Evolutionary conservation across 805 yeast genomes (phyloP).

Genomic region (Metschnikowia continentalis): DNA sequence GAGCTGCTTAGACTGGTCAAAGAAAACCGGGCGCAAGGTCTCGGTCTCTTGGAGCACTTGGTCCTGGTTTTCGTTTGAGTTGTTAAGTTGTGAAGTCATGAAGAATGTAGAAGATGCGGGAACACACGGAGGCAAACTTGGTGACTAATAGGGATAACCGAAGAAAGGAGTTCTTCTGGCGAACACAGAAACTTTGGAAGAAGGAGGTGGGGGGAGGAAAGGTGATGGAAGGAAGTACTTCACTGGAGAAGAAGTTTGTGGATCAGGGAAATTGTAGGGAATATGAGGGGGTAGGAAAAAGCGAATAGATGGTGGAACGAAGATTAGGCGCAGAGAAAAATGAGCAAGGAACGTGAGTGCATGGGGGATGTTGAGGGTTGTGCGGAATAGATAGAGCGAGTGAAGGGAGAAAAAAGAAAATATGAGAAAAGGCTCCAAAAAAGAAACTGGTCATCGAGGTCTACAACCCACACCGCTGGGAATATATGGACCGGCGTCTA

Average conservation of each 20-base stretch:
- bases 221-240: neutral
- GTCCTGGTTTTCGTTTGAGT: constrained; percentile 28
- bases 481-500: neutral
- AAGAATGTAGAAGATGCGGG: constrained; percentile 5
- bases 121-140: neutral
- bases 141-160: constrained; percentile 1
- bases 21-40: constrained; percentile 32
- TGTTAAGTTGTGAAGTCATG: constrained; percentile 31
- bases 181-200: neutral
- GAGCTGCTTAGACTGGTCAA: constrained; percentile 22
- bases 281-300: neutral
- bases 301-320: neutral
- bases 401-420: neutral
- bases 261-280: neutral
- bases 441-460: constrained; percentile 3
- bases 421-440: constrained; percentile 1
- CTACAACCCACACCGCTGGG: neutral
- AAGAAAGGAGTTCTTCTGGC: neutral
- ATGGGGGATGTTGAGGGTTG: constrained; percentile 2
- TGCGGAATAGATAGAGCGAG: constrained; percentile 2
- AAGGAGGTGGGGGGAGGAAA: neutral
- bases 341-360: constrained; percentile 4
- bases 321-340: constrained; percentile 5
- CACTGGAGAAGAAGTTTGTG: neutral
- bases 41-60: constrained; percentile 28